phyloP scores from a whole-genome alignment of 495 filamentous ascomycete species.

The Clavariopsis aquatica region DNA sequence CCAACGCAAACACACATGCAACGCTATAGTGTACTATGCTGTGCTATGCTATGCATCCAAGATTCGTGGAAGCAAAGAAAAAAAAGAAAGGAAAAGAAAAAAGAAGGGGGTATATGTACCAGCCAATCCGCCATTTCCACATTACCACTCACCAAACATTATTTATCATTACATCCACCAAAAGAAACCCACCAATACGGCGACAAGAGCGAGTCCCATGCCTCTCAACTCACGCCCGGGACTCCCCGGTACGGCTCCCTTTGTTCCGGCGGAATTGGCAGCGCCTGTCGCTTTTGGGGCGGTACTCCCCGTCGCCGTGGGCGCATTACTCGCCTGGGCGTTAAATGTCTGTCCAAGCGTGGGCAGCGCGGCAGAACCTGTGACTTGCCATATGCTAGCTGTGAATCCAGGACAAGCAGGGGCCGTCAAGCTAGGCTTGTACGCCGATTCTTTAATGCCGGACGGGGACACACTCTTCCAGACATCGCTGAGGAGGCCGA shows the following conservation, averaged over 20 bases:
- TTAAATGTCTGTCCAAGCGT: conserved; percentile 59
- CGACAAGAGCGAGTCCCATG: conserved; percentile 32
- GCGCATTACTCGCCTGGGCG: conserved; percentile 7
- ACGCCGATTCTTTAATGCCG: conserved; percentile 64
- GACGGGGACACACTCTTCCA: conserved; percentile 74
- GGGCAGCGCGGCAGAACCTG: conserved; percentile 67
- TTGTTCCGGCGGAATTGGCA: conserved; percentile 16
- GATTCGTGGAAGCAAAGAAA: background rate
- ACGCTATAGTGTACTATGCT: background rate
- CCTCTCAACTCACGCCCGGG: conserved; percentile 23
- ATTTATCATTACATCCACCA: conserved; percentile 33
- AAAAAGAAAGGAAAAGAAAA: background rate
- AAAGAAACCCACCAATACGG: conserved; percentile 30
- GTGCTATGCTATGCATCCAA: background rate
- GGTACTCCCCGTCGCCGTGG: conserved; percentile 6
- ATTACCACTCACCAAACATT: background rate
- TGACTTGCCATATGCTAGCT: conserved; percentile 67
- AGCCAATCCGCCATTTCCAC: background rate
- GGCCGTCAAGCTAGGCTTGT: conserved; percentile 62
- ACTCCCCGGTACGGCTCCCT: conserved; percentile 25
- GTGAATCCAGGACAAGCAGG: conserved; percentile 73
- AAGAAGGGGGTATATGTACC: conserved; percentile 7
- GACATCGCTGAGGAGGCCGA: conserved; percentile 70
- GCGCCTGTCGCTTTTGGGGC: background rate
- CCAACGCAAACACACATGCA: background rate